Percentiles rank a stretch among this genome's conserved stretches.
Evolutionary conservation across 2,329 filamentous ascomycete genomes (phyloP).

Genomic region (Alternaria sp.): DNA sequence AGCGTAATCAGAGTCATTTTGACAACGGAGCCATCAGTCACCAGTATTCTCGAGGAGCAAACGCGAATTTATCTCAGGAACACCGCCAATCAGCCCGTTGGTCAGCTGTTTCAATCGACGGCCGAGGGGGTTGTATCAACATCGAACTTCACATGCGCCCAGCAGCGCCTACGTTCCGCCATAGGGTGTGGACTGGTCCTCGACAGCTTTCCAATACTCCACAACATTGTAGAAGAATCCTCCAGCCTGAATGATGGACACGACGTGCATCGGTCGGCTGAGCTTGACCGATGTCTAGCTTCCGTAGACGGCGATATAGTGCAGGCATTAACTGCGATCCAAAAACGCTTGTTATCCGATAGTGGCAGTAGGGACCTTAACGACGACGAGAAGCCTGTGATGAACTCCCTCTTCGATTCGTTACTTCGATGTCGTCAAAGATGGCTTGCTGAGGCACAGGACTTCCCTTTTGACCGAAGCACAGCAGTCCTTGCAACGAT

Average conservation of each 20-base stretch:
- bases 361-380: neutral
- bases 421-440: neutral
- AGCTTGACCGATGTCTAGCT: neutral
- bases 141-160: neutral
- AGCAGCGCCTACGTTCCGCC: neutral
- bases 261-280: neutral
- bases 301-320: neutral
- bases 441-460: neutral
- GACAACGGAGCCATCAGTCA: neutral
- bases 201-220: neutral
- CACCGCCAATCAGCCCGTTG: neutral
- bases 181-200: neutral
- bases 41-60: neutral
- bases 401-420: neutral
- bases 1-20: neutral
- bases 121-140: neutral
- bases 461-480: neutral
- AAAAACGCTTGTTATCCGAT: neutral
- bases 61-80: neutral
- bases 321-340: neutral
- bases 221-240: neutral
- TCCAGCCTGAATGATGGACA: neutral
- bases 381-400: neutral
- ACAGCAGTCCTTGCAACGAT: neutral
- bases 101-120: neutral